Percentiles rank a stretch among this genome's conserved stretches.
phyloP scores from a whole-genome alignment of 352 stramenopile species.

The Phytopythium helicoides region DNA sequence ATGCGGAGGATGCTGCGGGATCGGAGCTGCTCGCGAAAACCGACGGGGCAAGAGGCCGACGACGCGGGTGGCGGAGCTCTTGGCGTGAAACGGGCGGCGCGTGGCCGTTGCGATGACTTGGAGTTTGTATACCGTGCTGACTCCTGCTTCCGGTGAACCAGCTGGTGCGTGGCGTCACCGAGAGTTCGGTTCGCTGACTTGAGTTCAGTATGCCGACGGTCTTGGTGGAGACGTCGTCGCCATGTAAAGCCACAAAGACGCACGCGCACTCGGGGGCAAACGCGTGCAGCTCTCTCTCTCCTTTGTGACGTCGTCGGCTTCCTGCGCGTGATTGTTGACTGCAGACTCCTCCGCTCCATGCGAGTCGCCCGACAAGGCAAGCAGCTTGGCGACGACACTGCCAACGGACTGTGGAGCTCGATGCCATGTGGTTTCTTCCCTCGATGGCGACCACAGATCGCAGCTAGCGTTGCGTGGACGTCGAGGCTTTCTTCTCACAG shows the following conservation, averaged over 20 bases:
- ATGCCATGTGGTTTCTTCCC: no score
- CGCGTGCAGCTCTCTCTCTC: not conserved
- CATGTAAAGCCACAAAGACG: conserved; percentile 6
- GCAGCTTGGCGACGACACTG: no score
- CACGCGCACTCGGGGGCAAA: not conserved
- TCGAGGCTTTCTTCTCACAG: no score
- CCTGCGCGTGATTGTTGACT: not conserved
- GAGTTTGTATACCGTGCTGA: not conserved
- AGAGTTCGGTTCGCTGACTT: conserved; percentile 1
- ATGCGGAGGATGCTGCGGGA: conserved; percentile 4
- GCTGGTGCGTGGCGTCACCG: not conserved
- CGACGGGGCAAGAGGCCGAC: no score
- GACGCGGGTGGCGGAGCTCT: no score
- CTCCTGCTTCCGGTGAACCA: conserved; percentile 5
- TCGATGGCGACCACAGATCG: no score
- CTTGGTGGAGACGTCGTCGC: not conserved
- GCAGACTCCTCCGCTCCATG: not conserved
- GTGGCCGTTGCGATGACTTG: not conserved
- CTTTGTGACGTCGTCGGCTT: no score
- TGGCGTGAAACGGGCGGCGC: no score
- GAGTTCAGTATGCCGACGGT: not conserved
- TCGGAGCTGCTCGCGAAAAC: no score
- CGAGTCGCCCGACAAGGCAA: no score
- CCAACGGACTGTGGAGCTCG: no score
- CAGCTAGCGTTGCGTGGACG: no score